Evolutionary conservation across 2,329 filamentous ascomycete genomes (phyloP).

Genomic region (Lachnellula occidentalis): DNA sequence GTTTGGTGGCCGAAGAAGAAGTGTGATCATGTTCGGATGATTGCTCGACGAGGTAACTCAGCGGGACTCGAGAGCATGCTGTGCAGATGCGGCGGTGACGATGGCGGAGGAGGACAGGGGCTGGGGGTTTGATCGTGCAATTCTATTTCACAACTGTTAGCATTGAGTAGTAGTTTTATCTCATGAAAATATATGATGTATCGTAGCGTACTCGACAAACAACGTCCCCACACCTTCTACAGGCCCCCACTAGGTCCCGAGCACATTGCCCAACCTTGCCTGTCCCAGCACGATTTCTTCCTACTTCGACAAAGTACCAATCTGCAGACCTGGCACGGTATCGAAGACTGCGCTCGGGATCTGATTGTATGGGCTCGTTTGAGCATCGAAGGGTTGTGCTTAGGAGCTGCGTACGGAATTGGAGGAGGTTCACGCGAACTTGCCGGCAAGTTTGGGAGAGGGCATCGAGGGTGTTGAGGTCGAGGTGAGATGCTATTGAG

Average conservation of each 20-base stretch:
- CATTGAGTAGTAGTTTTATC: constrained; percentile 65
- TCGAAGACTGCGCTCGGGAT: constrained; percentile 51
- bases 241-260: constrained; percentile 79
- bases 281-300: constrained; percentile 39
- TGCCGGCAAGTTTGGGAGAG: constrained; percentile 78
- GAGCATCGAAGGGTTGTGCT: constrained; percentile 72
- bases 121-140: constrained; percentile 79
- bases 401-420: constrained; percentile 70
- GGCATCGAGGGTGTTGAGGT: constrained; percentile 81
- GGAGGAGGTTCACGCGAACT: constrained; percentile 70
- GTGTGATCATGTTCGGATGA: constrained; percentile 25
- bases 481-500: constrained; percentile 69
- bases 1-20: constrained; percentile 46
- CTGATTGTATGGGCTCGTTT: constrained; percentile 57
- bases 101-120: constrained; percentile 58
- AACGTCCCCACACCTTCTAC: constrained; percentile 68
- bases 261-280: constrained; percentile 77
- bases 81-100: constrained; percentile 78
- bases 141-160: constrained; percentile 52
- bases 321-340: constrained; percentile 53
- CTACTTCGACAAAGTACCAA: constrained; percentile 55
- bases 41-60: constrained; percentile 44
- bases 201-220: constrained; percentile 68
- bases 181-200: not conserved
- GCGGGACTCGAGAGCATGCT: constrained; percentile 66